These are phyloP conservation scores for Xylariaceae sp. DNA, from an alignment of 2,329 filamentous ascomycete genomes.

Conservation along the genomic window DNA sequence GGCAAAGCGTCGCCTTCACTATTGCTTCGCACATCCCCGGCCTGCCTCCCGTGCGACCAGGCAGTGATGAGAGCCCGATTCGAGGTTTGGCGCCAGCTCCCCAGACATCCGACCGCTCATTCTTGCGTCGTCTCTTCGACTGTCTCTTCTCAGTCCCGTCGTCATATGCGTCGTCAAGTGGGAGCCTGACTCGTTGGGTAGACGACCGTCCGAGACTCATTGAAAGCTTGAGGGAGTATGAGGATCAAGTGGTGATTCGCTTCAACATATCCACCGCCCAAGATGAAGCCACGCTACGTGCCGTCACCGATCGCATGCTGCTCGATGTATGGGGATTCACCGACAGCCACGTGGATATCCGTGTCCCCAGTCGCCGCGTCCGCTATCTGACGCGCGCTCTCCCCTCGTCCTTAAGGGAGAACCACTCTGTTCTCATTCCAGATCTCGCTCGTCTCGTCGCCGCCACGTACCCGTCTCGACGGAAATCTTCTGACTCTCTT, in stretches of 20 bases:
- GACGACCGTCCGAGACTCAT: slow-evolving; percentile 28
- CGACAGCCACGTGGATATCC: slow-evolving; percentile 76
- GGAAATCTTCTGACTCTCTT: slow-evolving; percentile 13
- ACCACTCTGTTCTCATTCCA: slow-evolving; percentile 71
- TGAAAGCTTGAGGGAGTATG: slow-evolving; percentile 50
- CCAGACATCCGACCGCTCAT: slow-evolving; percentile 18
- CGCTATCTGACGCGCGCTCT: slow-evolving; percentile 73
- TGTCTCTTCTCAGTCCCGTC: slow-evolving; percentile 20
- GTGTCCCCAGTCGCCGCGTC: slow-evolving; percentile 69
- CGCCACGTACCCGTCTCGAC: slow-evolving; percentile 60
- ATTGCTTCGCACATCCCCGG: slow-evolving; percentile 16
- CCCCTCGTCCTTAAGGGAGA: slow-evolving; percentile 64
- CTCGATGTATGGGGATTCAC: slow-evolving; percentile 89
- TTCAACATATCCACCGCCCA: slow-evolving; percentile 64
- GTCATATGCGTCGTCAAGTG: slow-evolving; percentile 20
- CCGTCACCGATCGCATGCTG: slow-evolving; percentile 51
- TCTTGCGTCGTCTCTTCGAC: slow-evolving; percentile 26
- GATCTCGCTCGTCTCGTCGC: slow-evolving; percentile 74
- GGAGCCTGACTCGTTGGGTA: slow-evolving; percentile 24
- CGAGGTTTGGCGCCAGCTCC: background rate
- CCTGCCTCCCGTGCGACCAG: slow-evolving; percentile 8
- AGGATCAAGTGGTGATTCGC: slow-evolving; percentile 78
- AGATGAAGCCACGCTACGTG: slow-evolving; percentile 28
- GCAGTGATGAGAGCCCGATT: background rate
- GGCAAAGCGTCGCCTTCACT: background rate